Evolutionary conservation across 2,329 filamentous ascomycete genomes (phyloP).

Genomic region (Cladophialophora carrionii): DNA sequence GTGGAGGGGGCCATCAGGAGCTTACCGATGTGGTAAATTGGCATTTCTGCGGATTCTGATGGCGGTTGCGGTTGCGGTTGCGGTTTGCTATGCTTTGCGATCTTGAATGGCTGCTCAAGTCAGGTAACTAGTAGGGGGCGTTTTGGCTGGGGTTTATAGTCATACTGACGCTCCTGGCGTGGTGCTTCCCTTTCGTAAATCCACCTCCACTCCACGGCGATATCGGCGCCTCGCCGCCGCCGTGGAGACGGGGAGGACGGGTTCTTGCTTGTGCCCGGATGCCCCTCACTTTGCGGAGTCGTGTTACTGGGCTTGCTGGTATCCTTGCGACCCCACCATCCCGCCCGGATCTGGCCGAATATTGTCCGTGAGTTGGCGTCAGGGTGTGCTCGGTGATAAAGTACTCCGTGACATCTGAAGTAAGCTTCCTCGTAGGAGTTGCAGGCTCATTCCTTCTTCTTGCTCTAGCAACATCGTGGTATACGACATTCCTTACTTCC

Average conservation of each 20-base stretch:
- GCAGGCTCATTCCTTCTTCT: neutral
- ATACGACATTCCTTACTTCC: no score
- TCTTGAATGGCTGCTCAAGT: neutral
- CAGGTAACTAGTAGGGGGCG: neutral
- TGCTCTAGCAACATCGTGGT: no score
- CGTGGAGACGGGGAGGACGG: neutral
- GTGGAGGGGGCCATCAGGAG: neutral
- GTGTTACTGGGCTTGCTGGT: neutral
- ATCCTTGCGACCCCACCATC: neutral
- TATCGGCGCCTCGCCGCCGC: neutral
- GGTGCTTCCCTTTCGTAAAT: no score
- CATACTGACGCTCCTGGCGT: neutral
- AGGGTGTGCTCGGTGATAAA: no score
- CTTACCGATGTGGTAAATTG: slow-evolving; percentile 50
- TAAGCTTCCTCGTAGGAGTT: neutral
- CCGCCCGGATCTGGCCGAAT: neutral
- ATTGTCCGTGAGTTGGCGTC: neutral
- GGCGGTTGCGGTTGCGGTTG: slow-evolving; percentile 1
- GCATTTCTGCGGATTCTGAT: no score
- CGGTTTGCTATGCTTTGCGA: neutral
- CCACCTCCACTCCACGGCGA: neutral
- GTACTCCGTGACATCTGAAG: neutral
- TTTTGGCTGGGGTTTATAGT: neutral
- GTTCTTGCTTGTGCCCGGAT: neutral
- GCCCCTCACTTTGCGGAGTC: neutral